Conservation (phyloP, 176 grass and related monocot species). For the Oryza brachyantha region DNA sequence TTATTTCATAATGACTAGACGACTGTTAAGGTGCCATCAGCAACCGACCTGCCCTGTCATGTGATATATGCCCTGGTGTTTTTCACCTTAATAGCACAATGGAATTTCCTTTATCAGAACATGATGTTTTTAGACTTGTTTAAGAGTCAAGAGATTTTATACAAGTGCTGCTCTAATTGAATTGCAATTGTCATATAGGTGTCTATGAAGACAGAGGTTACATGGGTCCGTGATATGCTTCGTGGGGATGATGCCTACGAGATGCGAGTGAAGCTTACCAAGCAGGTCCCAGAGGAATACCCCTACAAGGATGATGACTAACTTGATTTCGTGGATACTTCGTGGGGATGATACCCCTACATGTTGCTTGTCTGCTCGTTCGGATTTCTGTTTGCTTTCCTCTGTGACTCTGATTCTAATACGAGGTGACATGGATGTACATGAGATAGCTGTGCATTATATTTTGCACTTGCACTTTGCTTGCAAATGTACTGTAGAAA, state of each 20-base stretch:
- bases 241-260: conserved; percentile 89
- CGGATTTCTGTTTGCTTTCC: background rate
- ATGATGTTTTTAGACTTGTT: background rate
- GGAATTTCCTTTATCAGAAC: background rate
- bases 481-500: conserved; percentile 23
- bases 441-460: conserved; percentile 15
- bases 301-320: conserved; percentile 96
- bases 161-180: background rate
- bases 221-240: conserved; percentile 94
- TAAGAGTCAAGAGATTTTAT: background rate
- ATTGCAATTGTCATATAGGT: conserved; percentile 47
- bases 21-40: background rate
- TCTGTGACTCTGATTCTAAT: background rate
- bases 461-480: conserved; percentile 18
- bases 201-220: conserved; percentile 95
- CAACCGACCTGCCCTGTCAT: background rate
- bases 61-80: background rate
- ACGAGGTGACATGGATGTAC: conserved; percentile 3
- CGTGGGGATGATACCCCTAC: background rate
- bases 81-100: background rate
- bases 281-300: conserved; percentile 97
- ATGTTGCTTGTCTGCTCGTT: background rate
- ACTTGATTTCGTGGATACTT: background rate
- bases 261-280: conserved; percentile 89
- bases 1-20: background rate